Conservation (phyloP, 345 rosid species). For the Syzygium grande region DNA sequence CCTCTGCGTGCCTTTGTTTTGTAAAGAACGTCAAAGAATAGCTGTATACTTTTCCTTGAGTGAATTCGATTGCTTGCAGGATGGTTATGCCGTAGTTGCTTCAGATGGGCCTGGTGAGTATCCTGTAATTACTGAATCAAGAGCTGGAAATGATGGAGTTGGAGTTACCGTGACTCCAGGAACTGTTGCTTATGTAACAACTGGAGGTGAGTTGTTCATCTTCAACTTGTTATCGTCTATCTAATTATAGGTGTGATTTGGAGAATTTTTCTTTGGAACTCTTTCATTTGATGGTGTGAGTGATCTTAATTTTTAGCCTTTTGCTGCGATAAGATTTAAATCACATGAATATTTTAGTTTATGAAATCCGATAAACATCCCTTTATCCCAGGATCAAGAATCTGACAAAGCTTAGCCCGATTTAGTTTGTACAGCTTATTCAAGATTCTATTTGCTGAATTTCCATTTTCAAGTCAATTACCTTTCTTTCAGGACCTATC, state of each 20-base stretch:
- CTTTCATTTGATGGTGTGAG: neutral
- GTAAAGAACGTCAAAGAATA: neutral
- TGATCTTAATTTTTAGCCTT: neutral
- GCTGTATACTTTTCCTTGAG: neutral
- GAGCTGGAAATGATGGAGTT: slow-evolving; percentile 93
- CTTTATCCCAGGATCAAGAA: neutral
- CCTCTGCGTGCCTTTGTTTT: neutral
- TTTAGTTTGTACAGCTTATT: neutral
- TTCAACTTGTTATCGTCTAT: neutral
- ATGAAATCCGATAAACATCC: neutral
- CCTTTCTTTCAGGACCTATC: slow-evolving; percentile 52
- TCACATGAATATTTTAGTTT: neutral
- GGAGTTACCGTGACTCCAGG: slow-evolving; percentile 80
- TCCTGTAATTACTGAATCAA: slow-evolving; percentile 76
- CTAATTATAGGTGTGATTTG: neutral
- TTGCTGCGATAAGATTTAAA: neutral
- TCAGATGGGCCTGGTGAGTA: slow-evolving; percentile 96
- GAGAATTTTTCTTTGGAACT: neutral
- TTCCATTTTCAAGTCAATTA: neutral
- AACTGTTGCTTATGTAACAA: slow-evolving; percentile 94
- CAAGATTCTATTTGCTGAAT: neutral
- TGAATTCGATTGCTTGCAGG: slow-evolving; percentile 30
- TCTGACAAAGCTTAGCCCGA: neutral
- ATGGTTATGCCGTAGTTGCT: slow-evolving; percentile 93
- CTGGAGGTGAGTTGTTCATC: slow-evolving; percentile 60